Evolutionary conservation across 805 yeast species (phyloP).

Genomic region (Pichia cabralensis): DNA sequence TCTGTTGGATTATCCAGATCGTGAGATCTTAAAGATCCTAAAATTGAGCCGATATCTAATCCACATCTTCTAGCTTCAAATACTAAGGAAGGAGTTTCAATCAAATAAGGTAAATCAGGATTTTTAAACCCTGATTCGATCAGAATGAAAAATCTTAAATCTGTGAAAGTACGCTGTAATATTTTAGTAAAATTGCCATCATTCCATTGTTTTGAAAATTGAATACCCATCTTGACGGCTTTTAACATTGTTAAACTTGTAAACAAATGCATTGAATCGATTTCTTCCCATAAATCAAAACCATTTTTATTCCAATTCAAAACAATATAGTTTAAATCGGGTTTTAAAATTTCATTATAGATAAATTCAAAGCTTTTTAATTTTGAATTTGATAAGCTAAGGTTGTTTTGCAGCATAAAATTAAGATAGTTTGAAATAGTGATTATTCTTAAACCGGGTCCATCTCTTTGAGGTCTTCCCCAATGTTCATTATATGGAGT

Average conservation of each 20-base stretch:
- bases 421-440: constrained; percentile 50
- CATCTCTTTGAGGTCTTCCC: constrained; percentile 97
- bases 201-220: constrained; percentile 26
- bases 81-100: constrained; percentile 54
- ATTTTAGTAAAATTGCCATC: constrained; percentile 21
- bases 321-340: constrained; percentile 59
- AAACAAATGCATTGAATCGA: constrained; percentile 65
- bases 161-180: constrained; percentile 24
- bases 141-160: constrained; percentile 30
- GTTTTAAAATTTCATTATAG: constrained; percentile 45
- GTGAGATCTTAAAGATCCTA: constrained; percentile 38
- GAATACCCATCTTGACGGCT: constrained; percentile 51
- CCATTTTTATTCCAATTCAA: constrained; percentile 52
- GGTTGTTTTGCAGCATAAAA: constrained; percentile 27
- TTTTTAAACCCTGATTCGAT: constrained; percentile 34
- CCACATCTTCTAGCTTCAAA: constrained; percentile 46
- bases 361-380: constrained; percentile 26
- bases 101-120: constrained; percentile 39
- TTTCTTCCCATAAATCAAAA: constrained; percentile 95
- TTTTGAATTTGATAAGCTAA: constrained; percentile 19
- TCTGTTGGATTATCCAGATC: constrained; percentile 28
- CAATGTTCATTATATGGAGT: constrained; percentile 54
- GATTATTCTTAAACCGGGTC: constrained; percentile 75
- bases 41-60: constrained; percentile 65
- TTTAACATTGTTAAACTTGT: constrained; percentile 67